Evolutionary conservation across 148 eudicot species (phyloP).

Genomic region (Nepenthes mirabilis): DNA sequence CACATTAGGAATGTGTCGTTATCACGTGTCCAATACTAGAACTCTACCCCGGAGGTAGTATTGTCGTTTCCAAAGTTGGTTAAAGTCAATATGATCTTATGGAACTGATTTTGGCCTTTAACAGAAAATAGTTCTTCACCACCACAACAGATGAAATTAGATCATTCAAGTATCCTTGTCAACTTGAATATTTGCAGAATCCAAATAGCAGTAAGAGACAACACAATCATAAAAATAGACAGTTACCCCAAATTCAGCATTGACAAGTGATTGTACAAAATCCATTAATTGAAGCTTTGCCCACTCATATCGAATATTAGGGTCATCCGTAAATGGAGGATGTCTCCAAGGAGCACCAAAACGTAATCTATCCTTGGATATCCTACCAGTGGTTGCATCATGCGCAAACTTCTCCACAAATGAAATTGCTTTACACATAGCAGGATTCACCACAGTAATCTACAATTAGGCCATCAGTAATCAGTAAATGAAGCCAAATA

Average conservation of each 20-base stretch:
- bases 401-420: conserved; percentile 62
- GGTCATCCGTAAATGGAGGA: conserved; percentile 58
- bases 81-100: too few species aligned
- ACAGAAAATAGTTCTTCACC: too few species aligned
- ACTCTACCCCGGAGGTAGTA: too few species aligned
- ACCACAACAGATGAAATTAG: too few species aligned
- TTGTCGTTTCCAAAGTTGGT: too few species aligned
- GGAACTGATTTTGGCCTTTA: too few species aligned
- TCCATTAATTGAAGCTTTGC: conserved; percentile 89
- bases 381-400: conserved; percentile 60
- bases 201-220: not conserved
- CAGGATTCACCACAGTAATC: conserved; percentile 93
- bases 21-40: too few species aligned
- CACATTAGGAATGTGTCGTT: too few species aligned
- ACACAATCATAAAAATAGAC: conserved; percentile 4
- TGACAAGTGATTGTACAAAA: conserved; percentile 62
- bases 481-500: not conserved
- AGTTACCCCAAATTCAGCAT: conserved; percentile 81
- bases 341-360: conserved; percentile 98
- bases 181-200: not conserved
- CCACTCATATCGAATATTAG: conserved; percentile 36
- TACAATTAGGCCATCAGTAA: conserved; percentile 14
- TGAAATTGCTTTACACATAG: conserved; percentile 81
- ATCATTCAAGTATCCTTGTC: too few species aligned
- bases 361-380: conserved; percentile 64